A percentile compares a stretch with the other conserved stretches of the same genome.
These are phyloP conservation scores for Alternaria arbusti DNA, from an alignment of 2,329 filamentous ascomycete genomes.

Conservation along the genomic window DNA sequence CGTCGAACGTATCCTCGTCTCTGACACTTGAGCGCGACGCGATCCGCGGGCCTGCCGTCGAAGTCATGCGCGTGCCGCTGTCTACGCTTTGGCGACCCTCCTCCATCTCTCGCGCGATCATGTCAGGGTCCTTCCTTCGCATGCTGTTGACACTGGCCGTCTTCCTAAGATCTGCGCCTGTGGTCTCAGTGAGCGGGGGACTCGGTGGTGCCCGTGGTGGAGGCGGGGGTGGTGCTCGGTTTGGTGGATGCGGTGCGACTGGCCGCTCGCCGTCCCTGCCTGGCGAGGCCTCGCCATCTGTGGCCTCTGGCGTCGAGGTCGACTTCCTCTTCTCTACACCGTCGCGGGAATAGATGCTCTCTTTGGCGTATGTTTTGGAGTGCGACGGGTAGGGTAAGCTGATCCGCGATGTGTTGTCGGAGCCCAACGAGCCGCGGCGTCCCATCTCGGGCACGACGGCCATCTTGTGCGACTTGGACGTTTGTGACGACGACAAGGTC, in stretches of 20 bases:
- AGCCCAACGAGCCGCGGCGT: constrained; percentile 45
- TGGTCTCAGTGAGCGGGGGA: constrained; percentile 54
- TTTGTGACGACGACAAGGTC: constrained; percentile 24
- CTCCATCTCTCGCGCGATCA: constrained; percentile 45
- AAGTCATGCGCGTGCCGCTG: constrained; percentile 44
- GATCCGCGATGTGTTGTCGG: constrained; percentile 46
- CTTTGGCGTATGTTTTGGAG: constrained; percentile 91
- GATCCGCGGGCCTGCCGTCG: constrained; percentile 43
- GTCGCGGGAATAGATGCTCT: constrained; percentile 70
- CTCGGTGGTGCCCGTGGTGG: constrained; percentile 52
- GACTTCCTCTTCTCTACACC: constrained; percentile 40
- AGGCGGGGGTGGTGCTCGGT: constrained; percentile 23
- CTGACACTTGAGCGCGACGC: constrained; percentile 54
- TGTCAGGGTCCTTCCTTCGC: constrained; percentile 47
- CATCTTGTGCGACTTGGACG: constrained; percentile 42
- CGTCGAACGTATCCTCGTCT: constrained; percentile 45
- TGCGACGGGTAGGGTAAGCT: constrained; percentile 77
- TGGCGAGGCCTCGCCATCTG: constrained; percentile 48
- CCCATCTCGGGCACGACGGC: constrained; percentile 57
- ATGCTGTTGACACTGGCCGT: constrained; percentile 55
- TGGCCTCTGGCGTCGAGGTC: constrained; percentile 50
- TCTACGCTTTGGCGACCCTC: constrained; percentile 52
- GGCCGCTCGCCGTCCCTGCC: constrained; percentile 25
- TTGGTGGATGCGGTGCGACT: constrained; percentile 18
- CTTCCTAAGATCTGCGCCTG: constrained; percentile 51